A percentile compares a stretch with the other conserved stretches of the same genome.
Evolutionary conservation across 208 protist genomes (phyloP).

Genomic region (Leishmania gerbilli): DNA sequence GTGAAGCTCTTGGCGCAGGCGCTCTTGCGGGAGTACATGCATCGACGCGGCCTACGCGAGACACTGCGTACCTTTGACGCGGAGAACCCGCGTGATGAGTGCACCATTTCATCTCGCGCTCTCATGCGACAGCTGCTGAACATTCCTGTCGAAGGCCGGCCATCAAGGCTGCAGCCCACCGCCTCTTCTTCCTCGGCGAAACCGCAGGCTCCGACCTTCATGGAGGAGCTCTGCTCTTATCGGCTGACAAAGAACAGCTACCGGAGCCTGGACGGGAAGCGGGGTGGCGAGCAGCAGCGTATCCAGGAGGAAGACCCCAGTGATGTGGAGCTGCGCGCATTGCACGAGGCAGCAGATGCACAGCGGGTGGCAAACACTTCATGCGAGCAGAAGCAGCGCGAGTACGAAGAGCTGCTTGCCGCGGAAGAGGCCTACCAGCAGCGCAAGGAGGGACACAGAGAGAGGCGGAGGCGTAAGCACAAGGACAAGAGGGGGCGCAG

Average conservation of each 20-base stretch:
- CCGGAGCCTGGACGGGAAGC: not conserved
- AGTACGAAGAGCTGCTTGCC: constrained; percentile 35
- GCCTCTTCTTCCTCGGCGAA: constrained; percentile 21
- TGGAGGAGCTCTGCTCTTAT: constrained; percentile 86
- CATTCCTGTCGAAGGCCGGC: constrained; percentile 59
- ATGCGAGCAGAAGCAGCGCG: constrained; percentile 32
- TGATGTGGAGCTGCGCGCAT: constrained; percentile 53
- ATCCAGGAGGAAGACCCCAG: constrained; percentile 46
- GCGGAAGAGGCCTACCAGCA: constrained; percentile 24
- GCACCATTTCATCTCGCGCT: constrained; percentile 72
- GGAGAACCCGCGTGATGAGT: constrained; percentile 68
- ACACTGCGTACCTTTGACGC: constrained; percentile 73
- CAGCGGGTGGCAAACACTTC: constrained; percentile 16
- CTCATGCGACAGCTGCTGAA: constrained; percentile 81
- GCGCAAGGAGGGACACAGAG: constrained; percentile 18
- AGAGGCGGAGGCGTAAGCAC: constrained; percentile 6
- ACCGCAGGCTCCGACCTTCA: constrained; percentile 54
- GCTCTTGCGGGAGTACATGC: constrained; percentile 89
- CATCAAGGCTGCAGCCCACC: constrained; percentile 40
- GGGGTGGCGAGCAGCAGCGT: not conserved
- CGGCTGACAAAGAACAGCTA: constrained; percentile 61
- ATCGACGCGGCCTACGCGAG: constrained; percentile 63
- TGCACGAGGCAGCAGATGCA: constrained; percentile 30
- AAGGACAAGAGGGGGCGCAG: not conserved
- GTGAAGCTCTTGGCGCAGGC: constrained; percentile 76